Percentiles rank a stretch among this genome's conserved stretches.
Evolutionary conservation across 305 asterid species (phyloP).

Genomic region (Fraxinus greggii): DNA sequence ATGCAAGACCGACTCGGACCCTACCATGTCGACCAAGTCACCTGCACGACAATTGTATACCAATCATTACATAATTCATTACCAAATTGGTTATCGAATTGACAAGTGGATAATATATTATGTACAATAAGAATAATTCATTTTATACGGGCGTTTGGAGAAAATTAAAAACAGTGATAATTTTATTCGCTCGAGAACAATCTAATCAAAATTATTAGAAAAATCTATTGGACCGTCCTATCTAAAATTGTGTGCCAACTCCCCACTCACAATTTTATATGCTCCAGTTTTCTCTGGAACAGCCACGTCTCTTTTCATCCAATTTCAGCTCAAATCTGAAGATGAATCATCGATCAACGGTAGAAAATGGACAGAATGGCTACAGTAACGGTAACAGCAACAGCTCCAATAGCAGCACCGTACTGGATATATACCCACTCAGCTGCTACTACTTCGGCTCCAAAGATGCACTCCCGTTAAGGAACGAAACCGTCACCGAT

Average conservation of each 20-base stretch:
- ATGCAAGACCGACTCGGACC: not conserved
- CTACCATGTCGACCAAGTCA: not conserved
- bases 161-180: too few species aligned
- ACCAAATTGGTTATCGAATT: too few species aligned
- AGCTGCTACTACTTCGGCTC: constrained; percentile 78
- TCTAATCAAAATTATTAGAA: too few species aligned
- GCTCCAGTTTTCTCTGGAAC: constrained; percentile 26
- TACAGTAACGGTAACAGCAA: not conserved
- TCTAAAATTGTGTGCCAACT: too few species aligned
- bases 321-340: not conserved
- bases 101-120: too few species aligned
- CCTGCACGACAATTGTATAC: not conserved
- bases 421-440: constrained; percentile 55
- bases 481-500: constrained; percentile 53
- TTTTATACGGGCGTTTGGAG: too few species aligned
- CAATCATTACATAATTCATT: too few species aligned
- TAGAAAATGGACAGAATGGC: not conserved
- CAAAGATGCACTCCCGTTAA: constrained; percentile 41
- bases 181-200: too few species aligned
- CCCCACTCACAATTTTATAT: not conserved
- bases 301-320: constrained; percentile 39
- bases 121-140: too few species aligned
- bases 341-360: constrained; percentile 33
- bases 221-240: too few species aligned
- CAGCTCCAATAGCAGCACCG: not conserved